phyloP scores from a whole-genome alignment of 2,329 filamentous ascomycete species.

The Xylariaceae sp. region DNA sequence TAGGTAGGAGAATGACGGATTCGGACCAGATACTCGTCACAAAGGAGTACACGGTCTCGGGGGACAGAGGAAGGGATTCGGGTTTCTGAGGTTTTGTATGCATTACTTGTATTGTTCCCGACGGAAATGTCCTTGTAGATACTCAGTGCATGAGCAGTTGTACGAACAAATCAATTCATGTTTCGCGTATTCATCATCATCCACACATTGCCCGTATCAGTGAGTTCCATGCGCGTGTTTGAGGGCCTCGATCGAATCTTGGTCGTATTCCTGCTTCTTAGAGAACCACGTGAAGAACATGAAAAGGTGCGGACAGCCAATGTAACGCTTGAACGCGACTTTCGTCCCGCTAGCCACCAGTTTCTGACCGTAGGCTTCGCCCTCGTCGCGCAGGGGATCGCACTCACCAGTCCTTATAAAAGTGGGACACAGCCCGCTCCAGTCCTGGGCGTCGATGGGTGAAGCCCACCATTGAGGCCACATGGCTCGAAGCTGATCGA shows the following conservation, averaged over 20 bases:
- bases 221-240: conserved; percentile 22
- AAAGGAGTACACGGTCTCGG: no score
- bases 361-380: conserved; percentile 40
- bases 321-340: conserved; percentile 41
- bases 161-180: no score
- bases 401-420: conserved; percentile 30
- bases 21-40: no score
- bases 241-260: conserved; percentile 27
- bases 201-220: no score
- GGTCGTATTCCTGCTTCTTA: conserved; percentile 30
- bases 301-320: conserved; percentile 44
- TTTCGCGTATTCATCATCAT: no score
- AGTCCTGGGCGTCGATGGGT: conserved; percentile 28
- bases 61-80: no score
- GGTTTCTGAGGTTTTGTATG: no score
- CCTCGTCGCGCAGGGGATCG: conserved; percentile 45
- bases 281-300: conserved; percentile 27
- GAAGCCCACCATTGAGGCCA: conserved; percentile 32
- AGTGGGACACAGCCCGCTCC: conserved; percentile 28
- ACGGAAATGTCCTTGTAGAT: no score
- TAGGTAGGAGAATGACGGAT: no score
- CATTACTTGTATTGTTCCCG: no score
- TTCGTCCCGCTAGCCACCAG: conserved; percentile 40
- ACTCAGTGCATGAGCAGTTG: no score
- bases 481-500: conserved; percentile 18